Evolutionary conservation across 2,329 filamentous ascomycete species (phyloP).

Genomic region (Neonectria neomacrospora): DNA sequence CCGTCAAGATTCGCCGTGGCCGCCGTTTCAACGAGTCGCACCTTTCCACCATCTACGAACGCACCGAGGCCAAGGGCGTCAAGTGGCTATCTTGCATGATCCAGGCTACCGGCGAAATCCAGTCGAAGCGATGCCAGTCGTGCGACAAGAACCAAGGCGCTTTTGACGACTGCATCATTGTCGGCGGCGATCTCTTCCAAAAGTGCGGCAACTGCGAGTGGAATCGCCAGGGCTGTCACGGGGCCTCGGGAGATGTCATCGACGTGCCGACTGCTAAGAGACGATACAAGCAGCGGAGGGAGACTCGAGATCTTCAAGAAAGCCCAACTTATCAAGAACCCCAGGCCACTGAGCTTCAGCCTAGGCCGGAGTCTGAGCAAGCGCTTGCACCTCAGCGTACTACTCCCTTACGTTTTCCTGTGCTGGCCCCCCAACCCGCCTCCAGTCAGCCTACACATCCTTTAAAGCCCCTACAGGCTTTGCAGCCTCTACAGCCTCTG

Average conservation of each 20-base stretch:
- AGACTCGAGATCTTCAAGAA: slow-evolving; percentile 3
- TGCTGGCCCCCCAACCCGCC: slow-evolving; percentile 14
- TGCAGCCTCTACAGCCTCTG: too few species aligned
- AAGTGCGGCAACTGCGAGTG: slow-evolving; percentile 65
- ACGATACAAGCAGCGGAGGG: slow-evolving; percentile 30
- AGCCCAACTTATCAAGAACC: slow-evolving; percentile 22
- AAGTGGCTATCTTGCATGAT: slow-evolving; percentile 63
- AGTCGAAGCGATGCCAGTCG: slow-evolving; percentile 52
- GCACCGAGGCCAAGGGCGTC: slow-evolving; percentile 54
- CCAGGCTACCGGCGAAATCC: slow-evolving; percentile 59
- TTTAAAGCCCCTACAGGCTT: too few species aligned
- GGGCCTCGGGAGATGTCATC: slow-evolving; percentile 42
- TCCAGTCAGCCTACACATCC: not conserved
- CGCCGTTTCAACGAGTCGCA: slow-evolving; percentile 54
- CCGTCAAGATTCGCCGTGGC: slow-evolving; percentile 55
- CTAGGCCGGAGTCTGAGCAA: slow-evolving; percentile 15
- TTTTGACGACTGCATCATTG: slow-evolving; percentile 58
- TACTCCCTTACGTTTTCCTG: slow-evolving; percentile 5
- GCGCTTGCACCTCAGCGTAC: not conserved
- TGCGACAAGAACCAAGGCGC: slow-evolving; percentile 57
- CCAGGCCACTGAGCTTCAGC: slow-evolving; percentile 24
- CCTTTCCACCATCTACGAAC: slow-evolving; percentile 55
- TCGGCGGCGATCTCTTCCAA: slow-evolving; percentile 55
- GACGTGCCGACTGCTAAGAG: slow-evolving; percentile 33
- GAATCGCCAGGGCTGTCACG: slow-evolving; percentile 55